Percentiles rank a stretch among this genome's conserved stretches.
Conservation (phyloP, 179 eudicot species). For the Nepenthes alata region DNA sequence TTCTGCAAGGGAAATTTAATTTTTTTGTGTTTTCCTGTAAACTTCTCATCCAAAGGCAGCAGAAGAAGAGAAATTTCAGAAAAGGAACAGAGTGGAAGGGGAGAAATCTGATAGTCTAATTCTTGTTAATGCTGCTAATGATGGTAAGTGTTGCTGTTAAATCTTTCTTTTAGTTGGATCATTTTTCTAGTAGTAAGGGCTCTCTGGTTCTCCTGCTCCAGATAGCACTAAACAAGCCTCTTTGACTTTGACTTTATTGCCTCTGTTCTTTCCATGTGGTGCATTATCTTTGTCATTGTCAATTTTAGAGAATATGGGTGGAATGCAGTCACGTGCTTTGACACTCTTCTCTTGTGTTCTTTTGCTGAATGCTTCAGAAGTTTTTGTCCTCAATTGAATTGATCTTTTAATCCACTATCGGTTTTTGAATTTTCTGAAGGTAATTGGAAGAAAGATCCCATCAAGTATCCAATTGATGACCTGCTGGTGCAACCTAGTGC, state of each 20-base stretch:
- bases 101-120: slow-evolving; percentile 7
- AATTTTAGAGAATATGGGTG: too few species aligned
- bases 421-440: slow-evolving; percentile 24
- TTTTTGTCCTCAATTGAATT: slow-evolving; percentile 2
- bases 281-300: too few species aligned
- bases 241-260: neutral
- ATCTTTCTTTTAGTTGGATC: neutral
- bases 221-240: neutral
- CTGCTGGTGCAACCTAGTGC: slow-evolving; percentile 60
- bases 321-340: too few species aligned
- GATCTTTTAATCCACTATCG: slow-evolving; percentile 1
- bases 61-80: slow-evolving; percentile 7
- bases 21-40: neutral
- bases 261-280: neutral
- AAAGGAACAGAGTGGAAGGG: slow-evolving; percentile 12
- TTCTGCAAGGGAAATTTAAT: slow-evolving; percentile 1
- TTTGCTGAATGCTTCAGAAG: too few species aligned
- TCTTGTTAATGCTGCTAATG: slow-evolving; percentile 3
- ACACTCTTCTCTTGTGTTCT: too few species aligned
- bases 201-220: neutral
- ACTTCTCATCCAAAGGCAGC: slow-evolving; percentile 1
- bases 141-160: slow-evolving; percentile 17
- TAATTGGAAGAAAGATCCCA: slow-evolving; percentile 19
- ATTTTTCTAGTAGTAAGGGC: too few species aligned
- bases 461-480: slow-evolving; percentile 90